Percentiles rank a stretch among this genome's conserved stretches.
Evolutionary conservation across 2,329 filamentous ascomycete genomes (phyloP).

Genomic region (Cladosporium austrohemisphaericum): DNA sequence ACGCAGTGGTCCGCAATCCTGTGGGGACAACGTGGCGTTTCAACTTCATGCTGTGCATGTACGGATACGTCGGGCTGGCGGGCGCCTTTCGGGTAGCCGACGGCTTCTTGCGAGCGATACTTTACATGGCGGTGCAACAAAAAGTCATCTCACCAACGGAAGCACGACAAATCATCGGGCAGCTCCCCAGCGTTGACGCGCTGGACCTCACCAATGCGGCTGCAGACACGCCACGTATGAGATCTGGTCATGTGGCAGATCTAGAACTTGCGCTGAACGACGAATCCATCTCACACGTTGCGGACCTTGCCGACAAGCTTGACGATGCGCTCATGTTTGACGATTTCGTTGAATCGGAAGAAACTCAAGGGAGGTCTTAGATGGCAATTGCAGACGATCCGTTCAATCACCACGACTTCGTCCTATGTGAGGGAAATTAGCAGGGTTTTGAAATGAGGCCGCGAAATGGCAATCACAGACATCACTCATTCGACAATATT

Average conservation of each 20-base stretch:
- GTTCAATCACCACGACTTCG: background rate
- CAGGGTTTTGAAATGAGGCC: too few species aligned
- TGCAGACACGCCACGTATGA: background rate
- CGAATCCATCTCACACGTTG: background rate
- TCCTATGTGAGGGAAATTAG: too few species aligned
- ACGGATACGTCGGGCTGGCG: background rate
- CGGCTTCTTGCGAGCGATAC: conserved; percentile 3
- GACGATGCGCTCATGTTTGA: conserved; percentile 11
- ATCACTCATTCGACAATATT: too few species aligned
- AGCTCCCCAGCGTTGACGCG: background rate
- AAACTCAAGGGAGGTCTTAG: background rate
- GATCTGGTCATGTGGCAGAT: conserved; percentile 6
- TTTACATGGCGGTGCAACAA: background rate
- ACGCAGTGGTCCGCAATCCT: background rate
- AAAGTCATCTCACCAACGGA: background rate
- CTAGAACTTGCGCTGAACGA: background rate
- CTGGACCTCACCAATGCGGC: background rate
- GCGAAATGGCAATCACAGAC: too few species aligned
- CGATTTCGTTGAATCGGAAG: background rate
- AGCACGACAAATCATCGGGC: background rate
- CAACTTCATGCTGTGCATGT: conserved; percentile 7
- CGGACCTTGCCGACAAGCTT: background rate
- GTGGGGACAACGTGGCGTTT: background rate
- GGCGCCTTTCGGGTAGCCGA: background rate
- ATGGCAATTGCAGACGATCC: background rate